Evolutionary conservation across 331 rosid genomes (phyloP), one percentile per base, ranked within the genome.

Genomic region (Erythrophleum ivorense): DNA sequence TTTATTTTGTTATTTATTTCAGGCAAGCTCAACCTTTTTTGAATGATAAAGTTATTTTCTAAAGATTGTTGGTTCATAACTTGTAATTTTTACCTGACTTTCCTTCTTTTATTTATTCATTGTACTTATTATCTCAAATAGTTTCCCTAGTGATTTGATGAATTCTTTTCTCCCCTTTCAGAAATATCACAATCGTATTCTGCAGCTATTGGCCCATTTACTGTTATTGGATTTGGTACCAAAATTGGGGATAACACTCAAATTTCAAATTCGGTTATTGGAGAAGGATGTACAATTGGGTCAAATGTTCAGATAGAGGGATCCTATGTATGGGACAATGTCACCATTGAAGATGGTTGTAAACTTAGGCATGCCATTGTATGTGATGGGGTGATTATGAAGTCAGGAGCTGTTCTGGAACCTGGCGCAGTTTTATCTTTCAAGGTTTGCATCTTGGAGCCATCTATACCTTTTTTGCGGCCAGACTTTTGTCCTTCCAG

Each of bases 401-500:
- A 89, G 80, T 86, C 91, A 8, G 93, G 97, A 84, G 91, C 97
- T 80, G 85, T 87, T 75, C 80, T 94, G 86, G 93, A 91, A 88
- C 97, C 99, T 53, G 99, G 99, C 65, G 94, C 86, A 75, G 83
- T 92, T 68, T 86, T 96, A 90, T 96, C 97, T 70, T 94, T 96
- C 86, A 96, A 92, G 97, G 99, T 96, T 80, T 33, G 84, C 73
- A 75, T 76, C 62, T 40, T 63, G 34, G n/a, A 66, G 48, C n/a
- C 71, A 59, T 66, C 66, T 76, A 49, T 64, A 45, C 40, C 66
- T 21, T 77, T 84, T 68, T 46, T 54, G 52, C 64, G 40, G 54
- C 18, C 41, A 50, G 49, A 38, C 52, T 80, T 66, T 31, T 69
- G 41, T 83, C 46, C 41, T 65, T 79, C 48, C 53, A 69, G 76